These are phyloP conservation scores for Saccharomycopsis hybrid DNA, from an alignment of 1,139 yeast species.

Conservation along the genomic window DNA sequence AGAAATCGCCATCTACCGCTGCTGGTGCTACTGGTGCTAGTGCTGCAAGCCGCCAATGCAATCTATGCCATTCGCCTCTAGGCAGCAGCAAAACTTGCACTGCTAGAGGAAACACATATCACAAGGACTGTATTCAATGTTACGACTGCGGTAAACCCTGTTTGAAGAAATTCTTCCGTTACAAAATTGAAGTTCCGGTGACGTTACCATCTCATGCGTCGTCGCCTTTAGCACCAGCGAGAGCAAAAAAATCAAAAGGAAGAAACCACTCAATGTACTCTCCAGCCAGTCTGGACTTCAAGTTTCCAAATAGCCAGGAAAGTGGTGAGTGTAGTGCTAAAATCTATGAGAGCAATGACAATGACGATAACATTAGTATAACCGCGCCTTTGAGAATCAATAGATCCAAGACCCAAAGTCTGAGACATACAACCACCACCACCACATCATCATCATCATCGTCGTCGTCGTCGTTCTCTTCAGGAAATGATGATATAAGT, in stretches of 20 bases:
- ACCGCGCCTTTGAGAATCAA: conserved; percentile 14
- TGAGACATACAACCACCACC: not conserved
- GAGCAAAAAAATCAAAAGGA: too few species aligned
- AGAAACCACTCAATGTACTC: too few species aligned
- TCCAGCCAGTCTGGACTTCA: too few species aligned
- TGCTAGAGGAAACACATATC: conserved; percentile 25
- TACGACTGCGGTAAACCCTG: conserved; percentile 51
- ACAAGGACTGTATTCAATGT: conserved; percentile 52
- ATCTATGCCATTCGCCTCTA: too few species aligned
- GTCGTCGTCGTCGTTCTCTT: not conserved
- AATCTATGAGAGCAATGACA: not conserved
- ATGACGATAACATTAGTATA: conserved; percentile 6
- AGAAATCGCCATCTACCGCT: conserved; percentile 2
- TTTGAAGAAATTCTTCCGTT: conserved; percentile 39
- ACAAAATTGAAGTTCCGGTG: conserved; percentile 5
- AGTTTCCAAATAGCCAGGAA: too few species aligned
- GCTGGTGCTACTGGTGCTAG: too few species aligned
- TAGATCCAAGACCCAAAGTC: not conserved
- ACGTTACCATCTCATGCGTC: not conserved
- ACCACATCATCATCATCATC: not conserved
- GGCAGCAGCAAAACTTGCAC: not conserved
- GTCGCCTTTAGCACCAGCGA: too few species aligned
- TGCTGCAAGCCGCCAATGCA: too few species aligned
- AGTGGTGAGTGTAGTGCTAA: not conserved
- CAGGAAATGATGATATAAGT: not conserved